Evolutionary conservation across 192 early-diverging fungal genomes (phyloP), one percentile per base, ranked within the genome.

Genomic region (Ramicandelaber brevisporus): DNA sequence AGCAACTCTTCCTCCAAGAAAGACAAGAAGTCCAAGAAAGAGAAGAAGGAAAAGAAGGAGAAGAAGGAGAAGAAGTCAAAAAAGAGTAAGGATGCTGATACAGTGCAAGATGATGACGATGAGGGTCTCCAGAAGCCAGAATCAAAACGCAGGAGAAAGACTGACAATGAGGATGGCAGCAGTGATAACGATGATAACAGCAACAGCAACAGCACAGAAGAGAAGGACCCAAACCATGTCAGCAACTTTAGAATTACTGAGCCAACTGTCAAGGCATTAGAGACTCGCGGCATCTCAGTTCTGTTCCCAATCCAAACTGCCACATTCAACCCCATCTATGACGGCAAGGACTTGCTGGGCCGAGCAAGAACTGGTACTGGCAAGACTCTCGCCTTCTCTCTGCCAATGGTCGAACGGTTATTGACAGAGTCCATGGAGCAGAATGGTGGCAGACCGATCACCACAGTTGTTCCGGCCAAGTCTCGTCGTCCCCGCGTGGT

Each of bases 351-450:
- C 33, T 59, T 95, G 43, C 73, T 98, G 39, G 92, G 88, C 29
- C 73, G 79, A 20, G 84, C 88, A 1, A 88, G 89, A 38, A 98
- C 92, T 6, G 92, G 92, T 43, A 92, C 88, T 0, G 92, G 92
- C 30, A 98, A 98, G 50, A 98, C 87, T 4, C 59, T 90, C 20
- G 92, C 87, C 6, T 98, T 98, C 41, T 51, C 90, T 38, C 67
- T 85, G 35, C 81, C 86, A 3, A 78, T 84, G 11, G 35, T 93
- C 17, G 78, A 98, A 43, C 63, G 65, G 18, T 48, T 75, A 12
- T 33, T 75, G 15, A 38, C 46, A 6, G 46, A 61, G 25, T 29
- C 36, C 5, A 39, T 45, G 20, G n/a, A n/a, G n/a, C n/a, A n/a
- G n/a, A n/a, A n/a, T n/a, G n/a, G n/a, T n/a, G n/a, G n/a, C 14